These are phyloP conservation scores for Periconia sp. DNA, from an alignment of 2,329 filamentous ascomycete species.

Conservation along the genomic window DNA sequence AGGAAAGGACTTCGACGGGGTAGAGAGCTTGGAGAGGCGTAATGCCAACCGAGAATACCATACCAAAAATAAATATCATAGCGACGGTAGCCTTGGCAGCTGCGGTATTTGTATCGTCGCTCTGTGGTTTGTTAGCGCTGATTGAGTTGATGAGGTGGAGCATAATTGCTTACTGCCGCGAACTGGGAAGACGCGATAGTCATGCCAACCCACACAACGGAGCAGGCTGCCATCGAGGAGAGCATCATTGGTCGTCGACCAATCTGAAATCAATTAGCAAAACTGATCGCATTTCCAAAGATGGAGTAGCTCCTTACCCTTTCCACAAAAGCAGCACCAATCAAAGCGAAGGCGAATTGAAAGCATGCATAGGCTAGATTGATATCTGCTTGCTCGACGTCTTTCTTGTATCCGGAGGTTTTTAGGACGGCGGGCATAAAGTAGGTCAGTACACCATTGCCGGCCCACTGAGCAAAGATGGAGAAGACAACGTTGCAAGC, in stretches of 20 bases:
- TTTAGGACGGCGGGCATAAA: constrained; percentile 38
- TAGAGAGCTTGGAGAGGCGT: constrained; percentile 40
- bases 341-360: constrained; percentile 37
- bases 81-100: background rate
- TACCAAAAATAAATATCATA: background rate
- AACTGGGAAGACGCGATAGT: constrained; percentile 9
- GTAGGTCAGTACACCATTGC: constrained; percentile 29
- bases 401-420: constrained; percentile 22
- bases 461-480: constrained; percentile 36
- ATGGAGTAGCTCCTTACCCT: background rate
- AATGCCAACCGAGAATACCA: constrained; percentile 35
- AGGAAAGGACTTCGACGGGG: constrained; percentile 38
- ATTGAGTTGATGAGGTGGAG: background rate
- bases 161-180: constrained; percentile 22
- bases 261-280: constrained; percentile 8
- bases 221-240: constrained; percentile 18
- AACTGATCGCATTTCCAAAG: background rate
- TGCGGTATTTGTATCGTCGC: background rate
- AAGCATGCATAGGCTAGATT: constrained; percentile 40
- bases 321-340: constrained; percentile 38
- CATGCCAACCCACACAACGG: constrained; percentile 30
- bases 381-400: background rate
- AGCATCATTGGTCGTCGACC: constrained; percentile 38
- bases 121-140: background rate
- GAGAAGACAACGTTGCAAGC: constrained; percentile 30